Evolutionary conservation across 805 yeast species (phyloP), one percentile per base, ranked within the genome.

Genomic region (Wickerhamiella vanderwaltii): DNA sequence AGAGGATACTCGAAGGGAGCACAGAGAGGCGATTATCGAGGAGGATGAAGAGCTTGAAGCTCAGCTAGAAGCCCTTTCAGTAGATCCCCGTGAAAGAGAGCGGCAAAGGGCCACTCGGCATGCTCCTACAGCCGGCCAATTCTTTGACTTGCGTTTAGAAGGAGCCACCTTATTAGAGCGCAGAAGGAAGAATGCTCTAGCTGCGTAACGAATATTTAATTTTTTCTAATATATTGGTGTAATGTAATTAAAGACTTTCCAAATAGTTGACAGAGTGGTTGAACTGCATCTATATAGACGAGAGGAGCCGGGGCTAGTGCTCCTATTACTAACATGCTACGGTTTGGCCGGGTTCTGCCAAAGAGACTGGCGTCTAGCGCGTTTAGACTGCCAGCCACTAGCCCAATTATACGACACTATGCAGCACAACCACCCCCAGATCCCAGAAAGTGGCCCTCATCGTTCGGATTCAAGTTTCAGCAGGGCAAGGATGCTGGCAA

Each of bases 131-230:
- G 39, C 24, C 12, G 25, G 51, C 39, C 11, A 55, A 47, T 47
- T 55, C 38, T 74, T 79, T 48, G 79, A 79, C 41, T 63, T 79
- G 45, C 74, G 72, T 46, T 57, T 79, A 52, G 75, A 74, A 43
- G 79, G 78, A 16, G 75, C 83, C 33, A 77, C 79, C 24, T 58
- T 79, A 46, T 60, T 79, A 29, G 71, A 75, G 35, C 40, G 40
- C 19, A 29, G 40, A 9, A 29, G 40, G 17, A 37, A 37, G 30
- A 37, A 37, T 26, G 40, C 40, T 20, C 23, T 37, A 4, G 40
- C 40, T 20, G 40, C 40, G 33, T 37, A 36, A 33, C 7, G 26
- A 18, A 33, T 33, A 33, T 33, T 33, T 33, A 33, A 33, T 22
- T 23, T 11, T 11, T 11, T n/a, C 7, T 11, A 23, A 7, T 23